Conservation (phyloP, 2,329 filamentous ascomycete genomes). For the Tolypocladium tundrense region DNA sequence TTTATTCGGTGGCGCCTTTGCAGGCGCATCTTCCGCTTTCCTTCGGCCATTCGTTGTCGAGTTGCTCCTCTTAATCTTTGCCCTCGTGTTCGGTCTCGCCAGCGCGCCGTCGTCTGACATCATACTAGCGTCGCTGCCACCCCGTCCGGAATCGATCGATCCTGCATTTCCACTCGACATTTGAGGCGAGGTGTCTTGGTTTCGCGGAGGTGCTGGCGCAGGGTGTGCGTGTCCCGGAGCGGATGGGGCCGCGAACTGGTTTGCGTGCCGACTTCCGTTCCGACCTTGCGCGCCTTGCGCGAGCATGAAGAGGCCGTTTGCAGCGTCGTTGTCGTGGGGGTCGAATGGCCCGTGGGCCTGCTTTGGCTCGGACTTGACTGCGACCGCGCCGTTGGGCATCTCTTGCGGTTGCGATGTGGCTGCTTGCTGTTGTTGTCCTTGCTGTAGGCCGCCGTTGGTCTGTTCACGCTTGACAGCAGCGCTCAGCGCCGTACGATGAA, state of each 20-base stretch:
- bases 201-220: slow-evolving; percentile 22
- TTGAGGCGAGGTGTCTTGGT: slow-evolving; percentile 37
- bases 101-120: slow-evolving; percentile 65
- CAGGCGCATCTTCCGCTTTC: slow-evolving; percentile 60
- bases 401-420: slow-evolving; percentile 48
- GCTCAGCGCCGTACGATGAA: slow-evolving; percentile 84
- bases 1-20: slow-evolving; percentile 57
- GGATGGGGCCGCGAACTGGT: slow-evolving; percentile 35
- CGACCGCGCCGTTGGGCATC: slow-evolving; percentile 26
- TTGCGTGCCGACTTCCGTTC: slow-evolving; percentile 43
- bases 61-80: slow-evolving; percentile 59
- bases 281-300: slow-evolving; percentile 63
- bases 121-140: slow-evolving; percentile 59
- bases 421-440: slow-evolving; percentile 22
- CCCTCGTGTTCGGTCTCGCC: slow-evolving; percentile 52
- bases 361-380: slow-evolving; percentile 38
- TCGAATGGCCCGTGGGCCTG: slow-evolving; percentile 59
- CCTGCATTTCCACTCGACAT: slow-evolving; percentile 38
- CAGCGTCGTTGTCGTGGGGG: slow-evolving; percentile 88
- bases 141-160: slow-evolving; percentile 36
- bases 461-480: slow-evolving; percentile 57
- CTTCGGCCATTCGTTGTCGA: slow-evolving; percentile 55
- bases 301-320: slow-evolving; percentile 86
- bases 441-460: slow-evolving; percentile 21
- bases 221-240: slow-evolving; percentile 40